Percentiles rank a stretch among this genome's conserved stretches.
These are phyloP conservation scores for Anthostomella pinea DNA, from an alignment of 2,329 filamentous ascomycete species.

Conservation along the genomic window DNA sequence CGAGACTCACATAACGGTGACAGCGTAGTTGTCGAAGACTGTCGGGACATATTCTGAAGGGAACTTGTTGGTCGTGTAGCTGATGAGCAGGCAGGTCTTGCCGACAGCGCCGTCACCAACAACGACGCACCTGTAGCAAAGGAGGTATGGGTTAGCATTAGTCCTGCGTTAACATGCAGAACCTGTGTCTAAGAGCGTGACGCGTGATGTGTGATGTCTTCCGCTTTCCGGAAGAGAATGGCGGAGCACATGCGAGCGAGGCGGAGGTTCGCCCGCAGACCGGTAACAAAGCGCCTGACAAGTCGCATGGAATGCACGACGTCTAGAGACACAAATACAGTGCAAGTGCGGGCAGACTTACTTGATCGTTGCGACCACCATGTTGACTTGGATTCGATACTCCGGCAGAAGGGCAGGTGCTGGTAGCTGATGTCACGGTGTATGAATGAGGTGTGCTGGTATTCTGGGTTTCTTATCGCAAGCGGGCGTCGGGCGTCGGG, in stretches of 20 bases:
- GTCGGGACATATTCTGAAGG: constrained; percentile 99
- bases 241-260: not conserved
- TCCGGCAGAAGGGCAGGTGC: constrained; percentile 7
- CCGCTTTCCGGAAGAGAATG: too few species aligned
- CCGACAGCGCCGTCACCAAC: constrained; percentile 99
- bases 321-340: too few species aligned
- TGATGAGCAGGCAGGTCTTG: constrained; percentile 98
- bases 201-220: constrained; percentile 10
- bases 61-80: constrained; percentile 99
- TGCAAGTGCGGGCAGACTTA: constrained; percentile 39
- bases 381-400: constrained; percentile 36
- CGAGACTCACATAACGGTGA: constrained; percentile 92
- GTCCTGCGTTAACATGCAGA: too few species aligned
- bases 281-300: constrained; percentile 12
- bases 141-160: constrained; percentile 18
- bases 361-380: constrained; percentile 66
- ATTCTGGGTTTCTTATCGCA: constrained; percentile 24
- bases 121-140: constrained; percentile 77
- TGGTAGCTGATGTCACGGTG: constrained; percentile 2
- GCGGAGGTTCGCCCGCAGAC: too few species aligned
- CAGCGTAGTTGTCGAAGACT: constrained; percentile 99
- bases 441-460: constrained; percentile 11
- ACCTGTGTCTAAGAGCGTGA: constrained; percentile 9
- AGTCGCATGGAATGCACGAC: constrained; percentile 14
- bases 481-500: too few species aligned